Evolutionary conservation across 176 grass and related monocot species (phyloP).

Genomic region (Triticum dicoccoides): DNA sequence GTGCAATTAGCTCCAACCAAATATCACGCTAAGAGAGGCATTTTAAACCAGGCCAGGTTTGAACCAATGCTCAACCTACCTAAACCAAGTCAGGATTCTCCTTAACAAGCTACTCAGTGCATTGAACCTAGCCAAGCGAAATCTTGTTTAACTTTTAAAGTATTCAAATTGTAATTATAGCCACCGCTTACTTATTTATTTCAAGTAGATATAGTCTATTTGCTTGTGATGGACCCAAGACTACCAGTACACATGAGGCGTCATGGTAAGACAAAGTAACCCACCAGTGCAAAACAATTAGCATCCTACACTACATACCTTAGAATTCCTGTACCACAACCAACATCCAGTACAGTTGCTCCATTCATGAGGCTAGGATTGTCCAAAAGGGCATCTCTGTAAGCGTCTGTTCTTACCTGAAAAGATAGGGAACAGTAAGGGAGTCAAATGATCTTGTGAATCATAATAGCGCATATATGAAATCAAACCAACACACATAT

Average conservation of each 20-base stretch:
- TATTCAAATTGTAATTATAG: too few relatives aligned
- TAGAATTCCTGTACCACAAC: constrained; percentile 95
- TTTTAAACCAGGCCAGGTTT: too few relatives aligned
- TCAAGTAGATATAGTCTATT: too few relatives aligned
- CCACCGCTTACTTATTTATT: too few relatives aligned
- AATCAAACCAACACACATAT: constrained; percentile 3
- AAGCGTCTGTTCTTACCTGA: constrained; percentile 91
- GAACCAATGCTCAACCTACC: too few relatives aligned
- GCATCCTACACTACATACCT: constrained; percentile 43
- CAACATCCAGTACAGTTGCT: constrained; percentile 88
- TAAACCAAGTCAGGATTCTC: too few relatives aligned
- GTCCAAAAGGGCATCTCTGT: constrained; percentile 73
- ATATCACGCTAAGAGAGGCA: too few relatives aligned
- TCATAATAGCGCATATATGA: background rate
- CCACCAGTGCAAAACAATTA: background rate
- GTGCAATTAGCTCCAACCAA: background rate
- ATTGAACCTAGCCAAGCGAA: too few relatives aligned
- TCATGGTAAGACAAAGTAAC: constrained; percentile 22
- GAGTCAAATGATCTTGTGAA: background rate
- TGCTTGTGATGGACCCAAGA: background rate
- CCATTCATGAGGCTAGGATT: constrained; percentile 74
- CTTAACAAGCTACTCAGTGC: too few relatives aligned
- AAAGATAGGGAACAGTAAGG: background rate
- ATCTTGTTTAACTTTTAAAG: too few relatives aligned
- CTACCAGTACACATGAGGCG: background rate